Base-by-base conservation (phyloP, 2,329 filamentous ascomycete genomes). In the Hypoxylon sp. region DNA sequence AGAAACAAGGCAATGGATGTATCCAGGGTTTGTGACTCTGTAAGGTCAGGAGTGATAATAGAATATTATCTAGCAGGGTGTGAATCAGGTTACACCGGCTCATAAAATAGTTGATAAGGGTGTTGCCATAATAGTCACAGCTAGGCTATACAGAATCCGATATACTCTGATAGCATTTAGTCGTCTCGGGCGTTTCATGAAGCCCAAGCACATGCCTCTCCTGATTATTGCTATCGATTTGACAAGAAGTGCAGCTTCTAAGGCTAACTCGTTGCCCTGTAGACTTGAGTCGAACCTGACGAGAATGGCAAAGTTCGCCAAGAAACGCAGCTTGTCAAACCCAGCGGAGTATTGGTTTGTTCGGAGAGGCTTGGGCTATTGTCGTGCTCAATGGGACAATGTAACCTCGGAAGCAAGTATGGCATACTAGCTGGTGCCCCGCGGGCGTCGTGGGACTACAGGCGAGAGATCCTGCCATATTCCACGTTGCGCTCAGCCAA, bases 401-500 rank as follows among this genome's bases (percentile, higher is more conserved):
- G 48, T 34, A 38, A 45, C 52, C 21, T 59, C 49, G 49, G 51
- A 31, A 46, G 17, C 31, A 29, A 41, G 27, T 12, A 36, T 19
- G 19, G 29, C 48, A 38, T 34, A 20, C 36, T 23, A 35, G 31
- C 12, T 30, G 32, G 23, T 43, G 16, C 37, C 31, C 21, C 31
- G 19, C 20, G 20, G 7, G 25, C 20, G 34, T 34, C 30, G 43
- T 41, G 30, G 40, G 25, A 46, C 41, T 27, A 19, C 23, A 36
- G 31, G 17, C 7, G 17, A 47, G 25, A 48, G 32, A 25, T 45
- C 30, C 35, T 31, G 30, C 15, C 7, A 34, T 38, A 35, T 34
- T 38, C 30, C 29, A 46, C 27, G n/a, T 21, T 31, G 12, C 19
- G 38, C 31, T 27, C 16, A 48, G 34, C 17, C 13, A 27, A 48